A percentile compares a stretch with the other conserved stretches of the same genome.
These are phyloP conservation scores for Paraphoma chrysanthemicola DNA, from an alignment of 2,329 filamentous ascomycete genomes.

Conservation along the genomic window DNA sequence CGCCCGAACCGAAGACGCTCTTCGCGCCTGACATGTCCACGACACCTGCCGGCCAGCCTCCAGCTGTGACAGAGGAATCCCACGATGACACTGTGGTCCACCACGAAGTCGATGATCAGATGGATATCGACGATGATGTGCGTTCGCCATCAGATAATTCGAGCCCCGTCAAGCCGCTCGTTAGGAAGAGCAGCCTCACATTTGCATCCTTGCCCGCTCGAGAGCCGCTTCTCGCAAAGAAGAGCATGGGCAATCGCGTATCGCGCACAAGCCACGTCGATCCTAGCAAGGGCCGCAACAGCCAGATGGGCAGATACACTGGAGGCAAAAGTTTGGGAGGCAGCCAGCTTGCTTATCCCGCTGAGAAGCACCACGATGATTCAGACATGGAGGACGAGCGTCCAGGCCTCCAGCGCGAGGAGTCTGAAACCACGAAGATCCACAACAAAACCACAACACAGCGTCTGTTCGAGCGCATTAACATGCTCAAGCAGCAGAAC, in stretches of 20 bases:
- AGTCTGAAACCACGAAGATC: constrained; percentile 62
- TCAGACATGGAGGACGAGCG: constrained; percentile 60
- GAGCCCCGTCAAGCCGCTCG: constrained; percentile 75
- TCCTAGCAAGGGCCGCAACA: constrained; percentile 65
- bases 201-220: constrained; percentile 92
- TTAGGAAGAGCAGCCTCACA: constrained; percentile 93
- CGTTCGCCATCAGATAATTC: constrained; percentile 73
- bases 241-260: constrained; percentile 75
- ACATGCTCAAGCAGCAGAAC: constrained; percentile 66
- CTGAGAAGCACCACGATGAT: constrained; percentile 57
- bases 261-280: constrained; percentile 83
- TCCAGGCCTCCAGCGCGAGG: constrained; percentile 47
- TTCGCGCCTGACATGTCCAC: constrained; percentile 25
- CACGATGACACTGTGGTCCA: constrained; percentile 40
- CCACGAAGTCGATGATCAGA: constrained; percentile 46
- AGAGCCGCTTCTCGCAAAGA: constrained; percentile 84
- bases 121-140: constrained; percentile 59
- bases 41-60: constrained; percentile 28
- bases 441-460: constrained; percentile 95
- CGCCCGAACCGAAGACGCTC: constrained; percentile 32
- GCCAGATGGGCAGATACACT: constrained; percentile 76
- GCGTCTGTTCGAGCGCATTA: constrained; percentile 90
- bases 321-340: constrained; percentile 72
- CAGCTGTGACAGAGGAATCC: constrained; percentile 25
- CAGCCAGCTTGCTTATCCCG: constrained; percentile 39